A percentile compares a stretch with the other conserved stretches of the same genome.
These are phyloP conservation scores for Saprolegnia parasitica DNA, from an alignment of 352 stramenopile species.

Conservation along the genomic window DNA sequence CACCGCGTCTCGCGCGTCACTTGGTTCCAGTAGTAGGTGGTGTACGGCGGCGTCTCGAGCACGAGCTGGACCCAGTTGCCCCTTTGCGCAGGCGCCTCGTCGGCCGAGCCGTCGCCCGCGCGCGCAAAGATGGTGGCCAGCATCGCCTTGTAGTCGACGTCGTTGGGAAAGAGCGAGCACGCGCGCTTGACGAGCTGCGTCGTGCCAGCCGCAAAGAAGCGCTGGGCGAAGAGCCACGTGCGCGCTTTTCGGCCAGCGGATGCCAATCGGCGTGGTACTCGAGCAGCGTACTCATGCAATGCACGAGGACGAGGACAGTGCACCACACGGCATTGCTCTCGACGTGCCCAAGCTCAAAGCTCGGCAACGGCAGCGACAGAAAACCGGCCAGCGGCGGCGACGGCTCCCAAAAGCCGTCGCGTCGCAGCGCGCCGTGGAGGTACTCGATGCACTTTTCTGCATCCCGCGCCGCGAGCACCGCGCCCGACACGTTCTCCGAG, in stretches of 20 bases:
- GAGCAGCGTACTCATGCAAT: conserved; percentile 38
- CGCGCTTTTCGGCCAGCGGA: conserved; percentile 36
- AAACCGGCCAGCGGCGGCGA: neutral
- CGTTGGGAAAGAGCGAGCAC: conserved; percentile 34
- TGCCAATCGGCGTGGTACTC: conserved; percentile 56
- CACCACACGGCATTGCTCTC: conserved; percentile 48
- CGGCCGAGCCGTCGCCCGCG: conserved; percentile 28
- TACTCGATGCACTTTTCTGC: neutral
- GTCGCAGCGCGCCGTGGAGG: neutral
- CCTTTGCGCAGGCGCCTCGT: conserved; percentile 18
- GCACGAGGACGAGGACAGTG: conserved; percentile 46
- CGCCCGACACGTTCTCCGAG: neutral
- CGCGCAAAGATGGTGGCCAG: conserved; percentile 40
- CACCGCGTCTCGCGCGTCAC: conserved; percentile 51
- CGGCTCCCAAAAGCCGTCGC: neutral
- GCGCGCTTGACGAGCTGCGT: conserved; percentile 50
- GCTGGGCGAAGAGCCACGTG: conserved; percentile 46
- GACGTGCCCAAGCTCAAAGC: conserved; percentile 31
- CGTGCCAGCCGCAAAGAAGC: conserved; percentile 45
- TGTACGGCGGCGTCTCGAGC: conserved; percentile 53
- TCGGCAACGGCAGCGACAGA: neutral
- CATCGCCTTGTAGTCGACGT: conserved; percentile 36
- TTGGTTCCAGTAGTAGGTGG: conserved; percentile 61
- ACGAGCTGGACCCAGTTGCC: conserved; percentile 55
- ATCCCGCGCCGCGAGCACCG: neutral